Percentiles rank a stretch among this genome's conserved stretches.
phyloP scores from a whole-genome alignment of 805 yeast species.

The Metschnikowia lunata region DNA sequence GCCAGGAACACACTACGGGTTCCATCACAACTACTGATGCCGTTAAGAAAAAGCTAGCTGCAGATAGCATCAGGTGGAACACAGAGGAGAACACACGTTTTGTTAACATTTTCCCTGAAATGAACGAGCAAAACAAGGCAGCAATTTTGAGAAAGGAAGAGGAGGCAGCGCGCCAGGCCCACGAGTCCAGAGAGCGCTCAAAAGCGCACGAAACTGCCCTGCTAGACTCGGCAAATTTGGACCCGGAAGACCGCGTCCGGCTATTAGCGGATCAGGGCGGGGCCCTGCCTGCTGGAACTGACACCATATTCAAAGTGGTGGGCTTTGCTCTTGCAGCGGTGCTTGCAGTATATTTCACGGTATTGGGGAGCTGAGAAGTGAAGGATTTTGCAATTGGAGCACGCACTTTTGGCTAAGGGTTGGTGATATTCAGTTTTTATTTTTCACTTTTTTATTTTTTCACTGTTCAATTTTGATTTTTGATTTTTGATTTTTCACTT shows the following conservation, averaged over 20 bases:
- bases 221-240: conserved; percentile 39
- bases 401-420: no score
- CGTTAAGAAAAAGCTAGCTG: conserved; percentile 54
- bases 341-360: conserved; percentile 24
- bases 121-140: conserved; percentile 40
- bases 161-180: conserved; percentile 9
- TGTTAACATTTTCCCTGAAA: conserved; percentile 63
- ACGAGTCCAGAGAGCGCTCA: neutral
- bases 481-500: no score
- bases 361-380: conserved; percentile 3
- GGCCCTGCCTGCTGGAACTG: conserved; percentile 1
- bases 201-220: conserved; percentile 7
- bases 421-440: no score
- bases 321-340: conserved; percentile 33
- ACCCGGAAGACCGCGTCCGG: conserved; percentile 67
- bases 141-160: conserved; percentile 24
- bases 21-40: conserved; percentile 62
- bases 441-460: no score
- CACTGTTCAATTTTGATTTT: no score
- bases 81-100: conserved; percentile 54
- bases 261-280: conserved; percentile 18
- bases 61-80: conserved; percentile 58
- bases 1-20: conserved; percentile 81
- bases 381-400: no score
- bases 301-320: conserved; percentile 19